Base-by-base conservation (phyloP, 1,139 yeast genomes). In the Geotrichum restrictum region DNA sequence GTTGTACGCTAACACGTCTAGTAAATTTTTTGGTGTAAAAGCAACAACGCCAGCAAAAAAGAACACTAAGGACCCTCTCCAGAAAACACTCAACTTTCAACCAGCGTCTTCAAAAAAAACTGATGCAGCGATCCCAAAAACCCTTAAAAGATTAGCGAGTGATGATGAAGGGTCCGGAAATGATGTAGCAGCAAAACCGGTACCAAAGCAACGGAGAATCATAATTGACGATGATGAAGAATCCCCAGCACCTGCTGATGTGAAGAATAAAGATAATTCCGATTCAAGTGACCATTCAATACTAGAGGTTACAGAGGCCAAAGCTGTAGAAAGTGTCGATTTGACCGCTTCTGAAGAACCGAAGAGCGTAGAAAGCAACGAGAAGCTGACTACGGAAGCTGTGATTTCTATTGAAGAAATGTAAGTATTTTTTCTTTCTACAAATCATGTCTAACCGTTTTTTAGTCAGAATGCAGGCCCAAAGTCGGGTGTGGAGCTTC, bases 141-240 rank as follows among this genome's bases (percentile, higher is more conserved):
- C 16, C 10, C 31, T 32, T 3, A 41, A 46, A 11, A 21, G 47
- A 11, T 8, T 39, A 8, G 39, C 47, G 7, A 43, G 39, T 16
- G 47, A 43, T 2, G 47, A 43, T 2, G 47, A 43, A 18, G 24
- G 31, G 13, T 18, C 19, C 6, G 38, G 3, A 14, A 29, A 8
- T 5, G 19, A 11, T 43, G 16, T 27, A 3, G 3, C n/a, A 16
- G 5, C 8, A 3, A 33, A 21, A 10, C 42, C 40, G 13, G 39
- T 38, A n/a, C 8, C 40, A 18, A 46, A 46, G 32, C 49, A 46
- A 32, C 45, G 49, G 7, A 31, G 39, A 14, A 46, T 16, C 3
- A 38, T 31, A 10, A 21, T 46, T 6, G 39, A 39, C 10, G 49
- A 46, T 24, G 49, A 46, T 18, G 49, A 46, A 39, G 44, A 38